Base-by-base conservation (phyloP, 345 rosid genomes). In the Luvunga scandens region DNA sequence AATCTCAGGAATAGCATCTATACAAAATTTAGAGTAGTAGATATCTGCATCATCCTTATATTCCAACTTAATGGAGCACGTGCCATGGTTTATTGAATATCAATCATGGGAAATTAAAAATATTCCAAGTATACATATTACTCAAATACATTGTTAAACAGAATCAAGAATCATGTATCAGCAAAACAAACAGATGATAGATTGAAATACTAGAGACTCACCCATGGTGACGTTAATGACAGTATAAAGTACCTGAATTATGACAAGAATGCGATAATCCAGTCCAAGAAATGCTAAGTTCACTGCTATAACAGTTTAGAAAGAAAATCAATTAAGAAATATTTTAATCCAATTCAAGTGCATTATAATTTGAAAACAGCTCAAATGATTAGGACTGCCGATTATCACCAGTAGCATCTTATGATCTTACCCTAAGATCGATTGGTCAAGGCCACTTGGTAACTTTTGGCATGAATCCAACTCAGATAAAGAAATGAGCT, bases 381-480 rank as follows among this genome's bases (percentile, higher is more conserved):
- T 24, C 22, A 31, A 9, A 27, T 16, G 19, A 53, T 42, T 21
- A 45, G 53, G 36, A 12, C 25, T 48, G 24, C 25, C 7, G 4
- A 70, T 42, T 61, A 65, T 65, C 68, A 65, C 19, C 22, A 21
- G 55, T 59, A 2, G 28, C 66, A 12, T 24, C 72, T 71, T 63
- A 88, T 87, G 87, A 12, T 24, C 72, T 74, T 63, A 88, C 89
- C 89, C 76, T 34, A 86, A 66, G 31, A 84, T 73, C 3, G 85
- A 79, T 72, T 38, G 38, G 60, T 86, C 85, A 76, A 88, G 69
- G 33, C 77, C 84, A 30, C 69, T 18, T 3, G 89, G 87, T 79
- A 88, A 77, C 42, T 63, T 81, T 75, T 83, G 84, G 83, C 90
- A 86, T 27, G 57, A 33, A 69, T 86, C 87, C 74, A 82, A 69